Evolutionary conservation across 306 rosid species (phyloP).

Genomic region (Albizia julibrissin): DNA sequence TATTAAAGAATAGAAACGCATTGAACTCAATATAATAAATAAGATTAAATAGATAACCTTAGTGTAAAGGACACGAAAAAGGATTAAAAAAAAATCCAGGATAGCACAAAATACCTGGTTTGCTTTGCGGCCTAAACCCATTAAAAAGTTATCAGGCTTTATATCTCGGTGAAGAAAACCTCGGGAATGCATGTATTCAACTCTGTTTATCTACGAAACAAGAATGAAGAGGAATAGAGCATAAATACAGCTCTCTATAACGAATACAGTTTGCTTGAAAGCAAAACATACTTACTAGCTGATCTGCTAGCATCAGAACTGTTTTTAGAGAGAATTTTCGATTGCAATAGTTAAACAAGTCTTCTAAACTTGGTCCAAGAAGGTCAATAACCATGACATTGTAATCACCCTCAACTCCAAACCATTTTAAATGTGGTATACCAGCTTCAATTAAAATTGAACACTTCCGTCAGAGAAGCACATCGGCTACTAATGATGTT

Average conservation of each 20-base stretch:
- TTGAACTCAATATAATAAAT: neutral
- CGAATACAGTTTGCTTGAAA: conserved; percentile 23
- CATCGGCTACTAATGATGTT: conserved; percentile 12
- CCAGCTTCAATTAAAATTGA: conserved; percentile 66
- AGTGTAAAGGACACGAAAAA: neutral
- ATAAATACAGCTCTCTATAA: conserved; percentile 32
- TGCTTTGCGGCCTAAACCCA: conserved; percentile 98
- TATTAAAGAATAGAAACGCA: neutral
- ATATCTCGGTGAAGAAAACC: conserved; percentile 99
- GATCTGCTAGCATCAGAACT: conserved; percentile 98
- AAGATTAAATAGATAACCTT: neutral
- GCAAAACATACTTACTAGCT: conserved; percentile 66
- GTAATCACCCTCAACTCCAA: conserved; percentile 96
- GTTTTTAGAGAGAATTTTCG: conserved; percentile 87
- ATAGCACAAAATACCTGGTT: conserved; percentile 70
- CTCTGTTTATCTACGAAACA: conserved; percentile 77
- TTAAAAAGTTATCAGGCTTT: conserved; percentile 98
- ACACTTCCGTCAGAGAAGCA: conserved; percentile 22
- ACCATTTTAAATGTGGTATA: conserved; percentile 94
- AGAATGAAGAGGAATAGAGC: conserved; percentile 17
- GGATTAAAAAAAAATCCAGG: conserved; percentile 1
- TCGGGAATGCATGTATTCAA: conserved; percentile 95
- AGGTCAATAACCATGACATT: conserved; percentile 97
- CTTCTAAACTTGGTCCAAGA: conserved; percentile 98
- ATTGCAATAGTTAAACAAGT: conserved; percentile 87